Conservation (phyloP, 2,329 filamentous ascomycete species). For the Dryadomyces quercus-mongolicae region DNA sequence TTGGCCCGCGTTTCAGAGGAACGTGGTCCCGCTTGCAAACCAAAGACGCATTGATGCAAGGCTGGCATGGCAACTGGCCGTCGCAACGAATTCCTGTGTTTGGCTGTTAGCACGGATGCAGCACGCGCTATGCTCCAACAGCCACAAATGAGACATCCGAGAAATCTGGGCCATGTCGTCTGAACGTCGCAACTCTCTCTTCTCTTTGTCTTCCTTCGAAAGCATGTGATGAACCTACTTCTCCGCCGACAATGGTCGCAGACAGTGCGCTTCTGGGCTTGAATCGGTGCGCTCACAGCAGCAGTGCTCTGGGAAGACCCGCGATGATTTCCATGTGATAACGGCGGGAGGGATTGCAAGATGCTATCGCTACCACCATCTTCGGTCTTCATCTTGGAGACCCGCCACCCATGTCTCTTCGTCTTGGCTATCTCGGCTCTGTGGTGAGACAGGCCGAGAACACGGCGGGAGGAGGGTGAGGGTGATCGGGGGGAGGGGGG, state of each 20-base stretch:
- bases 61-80: slow-evolving; percentile 42
- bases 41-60: slow-evolving; percentile 45
- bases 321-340: neutral
- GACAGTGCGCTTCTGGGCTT: slow-evolving; percentile 23
- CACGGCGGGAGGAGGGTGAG: neutral
- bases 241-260: slow-evolving; percentile 33
- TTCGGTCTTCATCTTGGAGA: slow-evolving; percentile 13
- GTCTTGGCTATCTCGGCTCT: neutral
- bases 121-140: neutral
- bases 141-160: neutral
- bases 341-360: slow-evolving; percentile 7
- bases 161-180: too few relatives aligned
- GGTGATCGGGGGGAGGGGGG: neutral
- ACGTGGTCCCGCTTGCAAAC: slow-evolving; percentile 54
- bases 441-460: neutral
- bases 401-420: slow-evolving; percentile 8
- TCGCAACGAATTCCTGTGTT: slow-evolving; percentile 30
- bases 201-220: neutral
- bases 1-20: slow-evolving; percentile 52
- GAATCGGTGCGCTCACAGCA: neutral
- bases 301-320: neutral
- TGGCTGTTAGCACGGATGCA: neutral
- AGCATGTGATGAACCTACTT: slow-evolving; percentile 20
- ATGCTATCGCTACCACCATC: slow-evolving; percentile 10
- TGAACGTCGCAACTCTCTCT: neutral